Conservation (phyloP, 192 early-diverging fungal genomes). For the Martensiomyces pterosporus region DNA sequence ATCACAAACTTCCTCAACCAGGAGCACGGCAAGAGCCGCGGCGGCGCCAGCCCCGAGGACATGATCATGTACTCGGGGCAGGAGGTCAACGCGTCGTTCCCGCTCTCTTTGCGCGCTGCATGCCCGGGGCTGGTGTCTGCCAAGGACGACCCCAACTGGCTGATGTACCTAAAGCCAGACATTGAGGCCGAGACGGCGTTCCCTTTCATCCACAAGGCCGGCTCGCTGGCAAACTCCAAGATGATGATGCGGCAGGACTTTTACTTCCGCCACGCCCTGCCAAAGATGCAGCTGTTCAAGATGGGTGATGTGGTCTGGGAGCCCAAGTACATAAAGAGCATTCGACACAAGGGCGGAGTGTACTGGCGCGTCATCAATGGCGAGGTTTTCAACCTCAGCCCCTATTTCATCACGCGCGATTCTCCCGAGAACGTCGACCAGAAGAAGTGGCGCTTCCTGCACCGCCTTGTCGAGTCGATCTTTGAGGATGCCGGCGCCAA, state of each 20-base stretch:
- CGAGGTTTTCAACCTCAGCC: conserved; percentile 60
- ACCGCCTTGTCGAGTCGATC: conserved; percentile 55
- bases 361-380: conserved; percentile 60
- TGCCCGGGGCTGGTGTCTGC: conserved; percentile 51
- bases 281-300: conserved; percentile 49
- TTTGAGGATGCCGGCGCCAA: conserved; percentile 55
- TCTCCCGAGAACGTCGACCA: conserved; percentile 42
- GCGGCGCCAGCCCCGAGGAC: conserved; percentile 34
- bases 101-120: conserved; percentile 52
- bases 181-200: conserved; percentile 17
- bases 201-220: conserved; percentile 27
- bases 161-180: conserved; percentile 31
- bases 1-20: conserved; percentile 58
- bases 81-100: conserved; percentile 64
- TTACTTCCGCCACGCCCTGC: conserved; percentile 50
- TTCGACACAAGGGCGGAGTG: conserved; percentile 43
- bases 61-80: conserved; percentile 54
- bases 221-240: conserved; percentile 39
- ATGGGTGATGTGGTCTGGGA: conserved; percentile 57
- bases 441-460: conserved; percentile 56
- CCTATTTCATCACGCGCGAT: conserved; percentile 56
- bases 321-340: conserved; percentile 45
- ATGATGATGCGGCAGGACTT: conserved; percentile 49
- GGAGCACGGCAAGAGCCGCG: conserved; percentile 54
- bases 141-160: conserved; percentile 32